phyloP scores from a whole-genome alignment of 176 grass and related monocot genomes.

The Hyparrhenia diplandra region DNA sequence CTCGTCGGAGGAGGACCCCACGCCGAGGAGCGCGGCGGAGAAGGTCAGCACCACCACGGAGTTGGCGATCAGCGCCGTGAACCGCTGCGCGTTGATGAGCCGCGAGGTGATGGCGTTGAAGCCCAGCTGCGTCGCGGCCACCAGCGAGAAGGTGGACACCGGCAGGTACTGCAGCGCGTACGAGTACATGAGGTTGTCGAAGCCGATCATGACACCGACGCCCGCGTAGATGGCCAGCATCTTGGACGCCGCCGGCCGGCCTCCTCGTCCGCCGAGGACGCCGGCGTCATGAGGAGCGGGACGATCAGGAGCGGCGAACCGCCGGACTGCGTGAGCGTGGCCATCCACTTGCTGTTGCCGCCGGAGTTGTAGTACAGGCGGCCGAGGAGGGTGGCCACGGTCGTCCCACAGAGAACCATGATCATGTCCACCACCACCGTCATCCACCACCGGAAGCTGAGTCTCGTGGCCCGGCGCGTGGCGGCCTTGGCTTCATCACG shows the following conservation, averaged over 20 bases:
- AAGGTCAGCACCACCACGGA: conserved; percentile 77
- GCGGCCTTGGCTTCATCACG: not conserved
- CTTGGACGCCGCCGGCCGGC: conserved; percentile 24
- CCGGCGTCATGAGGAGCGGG: conserved; percentile 34
- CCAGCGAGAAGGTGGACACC: conserved; percentile 79
- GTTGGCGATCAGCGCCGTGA: conserved; percentile 74
- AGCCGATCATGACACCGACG: conserved; percentile 48
- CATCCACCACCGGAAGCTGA: conserved; percentile 52
- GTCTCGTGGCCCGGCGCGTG: not conserved
- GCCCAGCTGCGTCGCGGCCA: conserved; percentile 65
- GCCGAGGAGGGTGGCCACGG: conserved; percentile 55
- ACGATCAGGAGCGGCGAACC: conserved; percentile 43
- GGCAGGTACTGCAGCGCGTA: conserved; percentile 80
- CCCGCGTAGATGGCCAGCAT: conserved; percentile 41
- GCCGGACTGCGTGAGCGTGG: conserved; percentile 45
- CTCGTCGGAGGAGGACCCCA: conserved; percentile 33
- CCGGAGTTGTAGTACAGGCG: conserved; percentile 79
- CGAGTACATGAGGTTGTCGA: conserved; percentile 85
- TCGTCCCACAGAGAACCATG: conserved; percentile 50
- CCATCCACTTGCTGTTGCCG: conserved; percentile 82
- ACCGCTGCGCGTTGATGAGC: conserved; percentile 67
- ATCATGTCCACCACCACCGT: conserved; percentile 50
- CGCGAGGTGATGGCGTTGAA: conserved; percentile 82
- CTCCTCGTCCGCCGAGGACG: not conserved
- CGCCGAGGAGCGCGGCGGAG: conserved; percentile 57